Evolutionary conservation across 176 grass and related monocot genomes (phyloP).

Genomic region (Hyparrhenia diplandra): DNA sequence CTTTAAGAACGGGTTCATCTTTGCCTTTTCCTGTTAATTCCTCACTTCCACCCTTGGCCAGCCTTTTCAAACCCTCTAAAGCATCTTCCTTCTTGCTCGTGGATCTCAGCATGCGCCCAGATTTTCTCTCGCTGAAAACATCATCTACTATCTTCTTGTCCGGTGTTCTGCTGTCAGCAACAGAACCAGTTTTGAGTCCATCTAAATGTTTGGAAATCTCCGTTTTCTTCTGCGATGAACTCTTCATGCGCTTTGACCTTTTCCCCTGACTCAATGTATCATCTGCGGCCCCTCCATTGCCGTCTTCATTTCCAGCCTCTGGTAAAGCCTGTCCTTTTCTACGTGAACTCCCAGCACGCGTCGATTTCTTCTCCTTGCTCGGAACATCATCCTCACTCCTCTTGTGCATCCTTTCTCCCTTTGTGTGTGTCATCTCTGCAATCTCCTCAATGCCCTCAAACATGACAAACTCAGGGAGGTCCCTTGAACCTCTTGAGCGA

Average conservation of each 20-base stretch:
- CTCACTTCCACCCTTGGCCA: conserved; percentile 12
- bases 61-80: conserved; percentile 16
- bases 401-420: conserved; percentile 35
- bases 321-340: background rate
- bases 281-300: background rate
- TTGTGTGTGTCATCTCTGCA: background rate
- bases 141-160: background rate
- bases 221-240: conserved; percentile 25
- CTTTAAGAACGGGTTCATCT: conserved; percentile 1
- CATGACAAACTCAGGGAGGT: conserved; percentile 53
- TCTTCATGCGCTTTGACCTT: background rate
- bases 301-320: conserved; percentile 1
- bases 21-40: conserved; percentile 10
- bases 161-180: conserved; percentile 3
- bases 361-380: conserved; percentile 26
- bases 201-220: conserved; percentile 14
- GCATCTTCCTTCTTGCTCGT: conserved; percentile 30
- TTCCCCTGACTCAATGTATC: conserved; percentile 13
- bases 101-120: conserved; percentile 29
- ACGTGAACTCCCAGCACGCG: background rate
- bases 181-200: conserved; percentile 17
- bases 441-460: conserved; percentile 38
- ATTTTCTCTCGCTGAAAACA: conserved; percentile 27
- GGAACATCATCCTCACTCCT: conserved; percentile 11
- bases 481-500: conserved; percentile 42